Evolutionary conservation across 495 filamentous ascomycete genomes (phyloP), one percentile per base, ranked within the genome.

Genomic region (Thermochaetoides thermophila): DNA sequence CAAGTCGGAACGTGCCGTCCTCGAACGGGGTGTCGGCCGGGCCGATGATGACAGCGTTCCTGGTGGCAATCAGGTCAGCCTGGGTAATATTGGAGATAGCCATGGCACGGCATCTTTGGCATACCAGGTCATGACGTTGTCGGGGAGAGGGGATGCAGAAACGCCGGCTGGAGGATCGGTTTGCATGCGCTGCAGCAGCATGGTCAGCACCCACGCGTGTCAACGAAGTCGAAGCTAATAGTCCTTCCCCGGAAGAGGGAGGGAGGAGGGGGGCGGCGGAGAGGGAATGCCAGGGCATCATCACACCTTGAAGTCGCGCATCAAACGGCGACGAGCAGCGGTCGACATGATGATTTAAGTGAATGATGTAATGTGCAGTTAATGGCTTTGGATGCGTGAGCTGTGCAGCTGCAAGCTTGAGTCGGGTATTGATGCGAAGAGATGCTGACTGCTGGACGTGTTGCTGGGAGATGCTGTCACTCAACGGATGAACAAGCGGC

Each of bases 61-160:
- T 97, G 45, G 27, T 11, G 14, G 19, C 7, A 11, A 24, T 27
- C 29, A 17, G 19, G 20, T 45, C 27, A 35, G 34, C 26, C 25
- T n/a, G n/a, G n/a, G n/a, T n/a, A 16, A 18, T 11, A 31, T n/a
- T 5, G 20, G 19, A 4, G 34, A 26, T 1, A 20, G 27, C 17
- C 12, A 14, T 8, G 24, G 19, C 29, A 9, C 19, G 35, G 27
- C 14, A 17, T 24, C 17, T 7, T 14, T 25, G 12, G 34, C 66
- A 43, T 72, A 96, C 89, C 89, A 97, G 31, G 85, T 95, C 89
- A 97, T 96, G 27, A 97, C 89, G 68, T 97, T 97, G 54, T 97
- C 89, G 27, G 87, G 82, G 14, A 97, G 81, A 1, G 89, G 89
- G 22, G 89, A 95, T 22, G 89, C 89, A 37, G 87, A 95, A 27